These are phyloP conservation scores for Aspergillus ruber DNA, from an alignment of 2,329 filamentous ascomycete genomes.

Conservation along the genomic window DNA sequence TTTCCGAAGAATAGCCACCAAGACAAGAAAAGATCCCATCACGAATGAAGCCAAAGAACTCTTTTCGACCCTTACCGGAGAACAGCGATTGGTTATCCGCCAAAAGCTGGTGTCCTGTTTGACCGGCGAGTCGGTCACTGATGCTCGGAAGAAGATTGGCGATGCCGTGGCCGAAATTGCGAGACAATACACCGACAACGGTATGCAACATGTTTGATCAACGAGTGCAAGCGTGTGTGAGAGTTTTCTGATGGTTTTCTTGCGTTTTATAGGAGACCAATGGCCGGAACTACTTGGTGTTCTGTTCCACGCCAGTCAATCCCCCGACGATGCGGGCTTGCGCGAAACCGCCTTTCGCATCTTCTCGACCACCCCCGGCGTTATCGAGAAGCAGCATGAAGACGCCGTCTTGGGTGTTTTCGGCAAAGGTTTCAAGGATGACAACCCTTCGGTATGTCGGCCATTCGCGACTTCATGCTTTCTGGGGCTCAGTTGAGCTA, in stretches of 20 bases:
- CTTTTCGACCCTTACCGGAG: constrained; percentile 70
- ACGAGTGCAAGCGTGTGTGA: no score
- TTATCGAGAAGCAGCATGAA: constrained; percentile 94
- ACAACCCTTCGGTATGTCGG: constrained; percentile 62
- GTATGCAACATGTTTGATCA: constrained; percentile 47
- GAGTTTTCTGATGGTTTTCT: constrained; percentile 6
- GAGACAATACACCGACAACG: constrained; percentile 86
- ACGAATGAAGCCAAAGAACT: constrained; percentile 70
- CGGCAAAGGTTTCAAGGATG: constrained; percentile 84
- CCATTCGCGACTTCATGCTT: not conserved
- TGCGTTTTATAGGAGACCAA: constrained; percentile 56
- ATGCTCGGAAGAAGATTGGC: constrained; percentile 88
- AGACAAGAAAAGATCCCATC: constrained; percentile 67
- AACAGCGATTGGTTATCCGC: constrained; percentile 71
- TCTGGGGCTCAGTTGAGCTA: not conserved
- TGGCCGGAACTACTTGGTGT: constrained; percentile 86
- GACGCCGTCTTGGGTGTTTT: constrained; percentile 85
- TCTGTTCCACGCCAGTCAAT: constrained; percentile 86
- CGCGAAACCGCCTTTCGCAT: constrained; percentile 92
- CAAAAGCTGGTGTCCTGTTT: constrained; percentile 76
- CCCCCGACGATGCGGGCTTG: constrained; percentile 72
- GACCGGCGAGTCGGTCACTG: constrained; percentile 62
- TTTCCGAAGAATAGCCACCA: constrained; percentile 87
- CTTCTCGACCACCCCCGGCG: constrained; percentile 87
- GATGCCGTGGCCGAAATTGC: constrained; percentile 96